phyloP scores from a whole-genome alignment of 306 rosid genomes.

The Betula pendula region DNA sequence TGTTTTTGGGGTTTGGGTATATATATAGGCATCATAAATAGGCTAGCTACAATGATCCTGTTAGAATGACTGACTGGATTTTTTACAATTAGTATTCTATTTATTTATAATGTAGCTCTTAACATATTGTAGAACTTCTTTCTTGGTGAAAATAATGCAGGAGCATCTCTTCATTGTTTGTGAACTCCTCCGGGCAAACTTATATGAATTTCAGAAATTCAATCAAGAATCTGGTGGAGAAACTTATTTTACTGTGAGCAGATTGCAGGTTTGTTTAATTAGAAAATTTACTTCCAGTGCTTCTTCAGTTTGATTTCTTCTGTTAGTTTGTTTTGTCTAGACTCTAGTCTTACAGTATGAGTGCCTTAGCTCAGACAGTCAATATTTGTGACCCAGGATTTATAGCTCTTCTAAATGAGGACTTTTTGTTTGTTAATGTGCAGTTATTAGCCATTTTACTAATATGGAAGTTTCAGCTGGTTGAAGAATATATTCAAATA shows the following conservation, averaged over 20 bases:
- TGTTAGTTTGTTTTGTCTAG: background rate
- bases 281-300: constrained; percentile 21
- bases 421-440: constrained; percentile 1
- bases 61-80: constrained; percentile 25
- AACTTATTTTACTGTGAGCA: constrained; percentile 70
- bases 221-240: constrained; percentile 91
- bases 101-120: background rate
- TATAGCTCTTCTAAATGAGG: constrained; percentile 2
- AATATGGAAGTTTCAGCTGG: constrained; percentile 16
- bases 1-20: background rate
- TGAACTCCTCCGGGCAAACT: constrained; percentile 88
- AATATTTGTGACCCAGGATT: constrained; percentile 5
- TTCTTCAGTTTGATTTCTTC: constrained; percentile 4
- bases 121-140: background rate
- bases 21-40: background rate
- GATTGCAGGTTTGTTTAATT: constrained; percentile 80
- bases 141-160: constrained; percentile 40
- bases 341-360: background rate
- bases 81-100: constrained; percentile 1
- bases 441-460: constrained; percentile 10
- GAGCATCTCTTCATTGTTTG: constrained; percentile 97
- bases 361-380: constrained; percentile 4
- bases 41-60: background rate
- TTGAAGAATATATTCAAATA: background rate
- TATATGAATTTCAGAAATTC: constrained; percentile 93